A percentile compares a stretch with the other conserved stretches of the same genome.
These are phyloP conservation scores for Annulohypoxylon stygium DNA, from an alignment of 495 filamentous ascomycete species.

Conservation along the genomic window DNA sequence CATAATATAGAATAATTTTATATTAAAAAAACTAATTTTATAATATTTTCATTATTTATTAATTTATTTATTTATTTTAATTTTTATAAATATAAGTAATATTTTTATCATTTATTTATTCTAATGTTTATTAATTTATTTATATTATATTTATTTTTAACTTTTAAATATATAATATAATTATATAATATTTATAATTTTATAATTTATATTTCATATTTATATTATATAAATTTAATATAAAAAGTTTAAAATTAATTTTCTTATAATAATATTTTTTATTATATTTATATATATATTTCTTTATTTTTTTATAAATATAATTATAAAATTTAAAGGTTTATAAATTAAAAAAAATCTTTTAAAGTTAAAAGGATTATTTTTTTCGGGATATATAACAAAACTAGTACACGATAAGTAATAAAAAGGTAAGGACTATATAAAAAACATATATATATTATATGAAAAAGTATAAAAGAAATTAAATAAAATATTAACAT, in stretches of 20 bases:
- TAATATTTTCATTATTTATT: neutral
- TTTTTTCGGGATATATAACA: no score
- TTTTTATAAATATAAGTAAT: neutral
- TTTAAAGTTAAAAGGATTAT: no score
- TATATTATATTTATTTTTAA: neutral
- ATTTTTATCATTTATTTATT: neutral
- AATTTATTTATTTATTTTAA: constrained; percentile 1
- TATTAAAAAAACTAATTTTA: neutral
- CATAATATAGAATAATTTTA: neutral
- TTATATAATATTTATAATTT: neutral
- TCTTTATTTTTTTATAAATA: no score
- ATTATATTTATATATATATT: no score
- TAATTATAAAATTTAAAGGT: no score
- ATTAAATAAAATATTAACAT: neutral
- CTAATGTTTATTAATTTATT: neutral
- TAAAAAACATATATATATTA: neutral
- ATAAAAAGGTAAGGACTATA: no score
- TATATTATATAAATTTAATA: neutral
- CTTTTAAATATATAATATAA: no score
- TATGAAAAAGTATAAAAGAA: neutral
- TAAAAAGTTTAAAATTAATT: neutral
- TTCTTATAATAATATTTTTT: no score
- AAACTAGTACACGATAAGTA: no score
- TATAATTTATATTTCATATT: neutral
- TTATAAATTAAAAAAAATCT: no score